Percentiles rank a stretch among this genome's conserved stretches.
These are phyloP conservation scores for Polytrichum commune DNA, from an alignment of 225 moss, liverwort and hornwort species.

Conservation along the genomic window DNA sequence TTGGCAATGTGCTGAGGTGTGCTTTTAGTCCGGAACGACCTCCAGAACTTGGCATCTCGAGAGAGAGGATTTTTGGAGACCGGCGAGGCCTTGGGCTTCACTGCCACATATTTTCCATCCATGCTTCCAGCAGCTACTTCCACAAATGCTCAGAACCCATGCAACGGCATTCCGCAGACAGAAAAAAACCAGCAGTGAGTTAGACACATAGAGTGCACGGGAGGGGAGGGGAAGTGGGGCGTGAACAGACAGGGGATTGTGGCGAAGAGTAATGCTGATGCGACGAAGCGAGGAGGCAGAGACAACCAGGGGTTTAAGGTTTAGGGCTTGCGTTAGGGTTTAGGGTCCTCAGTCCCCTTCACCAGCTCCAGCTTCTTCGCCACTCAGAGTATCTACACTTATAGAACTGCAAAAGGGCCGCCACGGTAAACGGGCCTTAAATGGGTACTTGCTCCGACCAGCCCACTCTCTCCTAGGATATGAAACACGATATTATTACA, in stretches of 20 bases:
- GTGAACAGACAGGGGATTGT: not conserved
- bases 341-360: too few relatives aligned
- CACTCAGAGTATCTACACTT: too few relatives aligned
- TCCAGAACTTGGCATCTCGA: slow-evolving; percentile 73
- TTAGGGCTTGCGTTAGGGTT: not conserved
- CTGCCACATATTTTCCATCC: slow-evolving; percentile 63
- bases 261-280: too few relatives aligned
- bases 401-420: too few relatives aligned
- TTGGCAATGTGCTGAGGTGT: slow-evolving; percentile 69
- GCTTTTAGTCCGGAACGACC: slow-evolving; percentile 51
- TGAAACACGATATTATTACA: too few relatives aligned
- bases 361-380: too few relatives aligned
- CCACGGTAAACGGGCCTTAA: too few relatives aligned
- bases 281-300: too few relatives aligned
- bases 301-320: not conserved
- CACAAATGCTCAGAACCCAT: not conserved
- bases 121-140: slow-evolving; percentile 15
- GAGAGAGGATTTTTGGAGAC: slow-evolving; percentile 61
- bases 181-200: not conserved
- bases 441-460: too few relatives aligned
- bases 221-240: not conserved
- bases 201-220: not conserved
- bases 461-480: too few relatives aligned
- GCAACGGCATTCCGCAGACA: too few relatives aligned
- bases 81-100: slow-evolving; percentile 59